Evolutionary conservation across 2,329 filamentous ascomycete genomes (phyloP), one percentile per base, ranked within the genome.

Genomic region (Botrytis porri): DNA sequence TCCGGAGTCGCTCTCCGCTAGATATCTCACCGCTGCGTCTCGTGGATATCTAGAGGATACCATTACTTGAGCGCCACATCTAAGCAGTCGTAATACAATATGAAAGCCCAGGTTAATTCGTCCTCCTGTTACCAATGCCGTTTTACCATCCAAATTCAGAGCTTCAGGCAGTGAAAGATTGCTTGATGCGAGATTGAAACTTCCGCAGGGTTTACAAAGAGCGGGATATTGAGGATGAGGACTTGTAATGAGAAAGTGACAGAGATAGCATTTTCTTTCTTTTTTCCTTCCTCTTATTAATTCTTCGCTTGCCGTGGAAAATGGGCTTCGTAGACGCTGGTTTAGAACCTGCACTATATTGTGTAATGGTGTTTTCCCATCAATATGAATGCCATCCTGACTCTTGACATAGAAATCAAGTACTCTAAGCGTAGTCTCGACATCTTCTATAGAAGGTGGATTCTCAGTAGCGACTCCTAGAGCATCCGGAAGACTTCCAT

Each of bases 51-150:
- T 64, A 43, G 74, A 72, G 0, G 74, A 57, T 18, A 75, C 70
- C 32, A 75, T 75, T 48, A 76, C 75, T 45, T 73, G 73, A 10
- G 74, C 73, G n/a, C 75, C 75, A 29, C 73, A 74, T 57, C 74
- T 57, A 14, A 76, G 57, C 14, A 76, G 63, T 7, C 75, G 69
- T 25, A 76, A 57, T 6, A 65, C 73, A 22, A 74, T 76, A 41
- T 73, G 66, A 39, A 74, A 76, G 5, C 75, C 75, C 8, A 76
- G 45, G 35, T 76, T 74, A 18, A 74, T 69, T 69, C 75, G 41
- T 32, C 71, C 73, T 43, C 74, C 75, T 37, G 75, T 76, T 10
- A 76, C 74, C 6, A 76, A 48, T 35, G 75, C 74, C 6, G 71
- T 76, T 54, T 66, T 63, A 18, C 75, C 73, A 4, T 66, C 29